A percentile compares a stretch with the other conserved stretches of the same genome.
These are phyloP conservation scores for Panellus pusillus DNA, from an alignment of 768 basidiomycete species.

Conservation along the genomic window DNA sequence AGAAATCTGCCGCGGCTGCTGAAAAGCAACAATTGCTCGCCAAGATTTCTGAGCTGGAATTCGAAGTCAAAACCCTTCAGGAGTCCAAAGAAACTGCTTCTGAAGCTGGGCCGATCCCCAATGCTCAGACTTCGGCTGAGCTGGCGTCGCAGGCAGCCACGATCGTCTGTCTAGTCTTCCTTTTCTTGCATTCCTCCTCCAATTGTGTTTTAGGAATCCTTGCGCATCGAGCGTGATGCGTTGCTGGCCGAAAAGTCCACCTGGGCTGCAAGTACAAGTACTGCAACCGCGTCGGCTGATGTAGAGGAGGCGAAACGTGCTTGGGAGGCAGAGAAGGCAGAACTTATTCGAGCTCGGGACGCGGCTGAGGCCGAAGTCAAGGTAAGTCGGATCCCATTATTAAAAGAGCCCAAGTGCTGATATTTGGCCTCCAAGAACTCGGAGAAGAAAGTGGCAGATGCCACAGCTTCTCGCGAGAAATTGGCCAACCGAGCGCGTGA, in stretches of 20 bases:
- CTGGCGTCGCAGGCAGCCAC: slow-evolving; percentile 33
- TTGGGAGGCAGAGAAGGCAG: slow-evolving; percentile 63
- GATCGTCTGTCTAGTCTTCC: slow-evolving; percentile 33
- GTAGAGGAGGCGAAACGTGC: slow-evolving; percentile 34
- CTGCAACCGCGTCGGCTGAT: slow-evolving; percentile 26
- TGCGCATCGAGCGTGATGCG: slow-evolving; percentile 61
- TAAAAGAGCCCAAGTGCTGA: neutral
- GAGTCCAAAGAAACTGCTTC: slow-evolving; percentile 22
- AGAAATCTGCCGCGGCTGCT: slow-evolving; percentile 34
- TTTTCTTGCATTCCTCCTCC: slow-evolving; percentile 1
- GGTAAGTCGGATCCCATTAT: slow-evolving; percentile 34
- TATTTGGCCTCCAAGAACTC: slow-evolving; percentile 31
- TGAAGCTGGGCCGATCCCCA: slow-evolving; percentile 23
- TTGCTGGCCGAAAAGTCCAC: slow-evolving; percentile 60
- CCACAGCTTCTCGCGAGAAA: slow-evolving; percentile 53
- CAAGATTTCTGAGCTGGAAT: slow-evolving; percentile 39
- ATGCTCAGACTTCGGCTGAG: slow-evolving; percentile 24
- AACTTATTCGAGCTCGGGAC: slow-evolving; percentile 56
- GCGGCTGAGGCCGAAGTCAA: slow-evolving; percentile 61
- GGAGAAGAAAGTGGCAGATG: slow-evolving; percentile 43
- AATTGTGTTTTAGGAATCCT: slow-evolving; percentile 38
- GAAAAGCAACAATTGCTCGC: slow-evolving; percentile 41
- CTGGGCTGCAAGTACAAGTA: slow-evolving; percentile 33
- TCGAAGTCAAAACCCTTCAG: slow-evolving; percentile 35
- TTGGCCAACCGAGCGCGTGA: slow-evolving; percentile 56